Evolutionary conservation across 1,284 basidiomycete genomes (phyloP), one percentile per base, ranked within the genome.

Genomic region (Cutaneotrichosporon cutaneum): DNA sequence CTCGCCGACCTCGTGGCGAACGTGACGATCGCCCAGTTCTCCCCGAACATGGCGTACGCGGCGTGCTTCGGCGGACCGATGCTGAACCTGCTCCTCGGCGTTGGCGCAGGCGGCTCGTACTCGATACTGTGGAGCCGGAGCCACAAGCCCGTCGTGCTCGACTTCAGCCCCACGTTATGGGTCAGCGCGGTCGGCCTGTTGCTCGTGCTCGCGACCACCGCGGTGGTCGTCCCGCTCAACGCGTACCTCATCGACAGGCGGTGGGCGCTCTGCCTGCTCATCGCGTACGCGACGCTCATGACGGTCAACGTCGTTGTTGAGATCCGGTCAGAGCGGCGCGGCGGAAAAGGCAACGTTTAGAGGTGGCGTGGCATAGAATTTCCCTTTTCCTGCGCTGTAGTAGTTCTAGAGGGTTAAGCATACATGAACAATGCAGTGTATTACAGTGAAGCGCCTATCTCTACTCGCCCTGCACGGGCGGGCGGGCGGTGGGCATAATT

Each of bases 1-100:
- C 85, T 97, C 8, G 95, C 94, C 1, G 95, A 99, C 79, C 85
- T 98, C 21, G 94, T 99, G 3, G 94, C 95, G 36, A 98, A 99
- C 80, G 89, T 93, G 80, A 94, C 91, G 54, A 91, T 92, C 9
- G 93, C 92, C 21, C 88, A 77, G 64, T 80, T 79, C 59, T 76
- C 79, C 1, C 79, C 79, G 10, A 75, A 75, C 42, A 80, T 80
- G 79, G 77, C 78, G 13, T 80, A 78, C 63, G 75, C 75, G 14
- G 87, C 87, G 9, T 78, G 76, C 63, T 75, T 80, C 64, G 75
- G 69, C 32, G 65, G 71, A 3, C 64, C 70, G 0, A 94, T 99
- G 92, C 87, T 98, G 69, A 99, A 97, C 80, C 91, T 99, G 68
- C 86, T 98, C 4, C 86, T 99, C 56, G 79, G 79, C 11, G 68